These are phyloP conservation scores for Sarocladium strictum DNA, from an alignment of 2,329 filamentous ascomycete genomes.

Conservation along the genomic window DNA sequence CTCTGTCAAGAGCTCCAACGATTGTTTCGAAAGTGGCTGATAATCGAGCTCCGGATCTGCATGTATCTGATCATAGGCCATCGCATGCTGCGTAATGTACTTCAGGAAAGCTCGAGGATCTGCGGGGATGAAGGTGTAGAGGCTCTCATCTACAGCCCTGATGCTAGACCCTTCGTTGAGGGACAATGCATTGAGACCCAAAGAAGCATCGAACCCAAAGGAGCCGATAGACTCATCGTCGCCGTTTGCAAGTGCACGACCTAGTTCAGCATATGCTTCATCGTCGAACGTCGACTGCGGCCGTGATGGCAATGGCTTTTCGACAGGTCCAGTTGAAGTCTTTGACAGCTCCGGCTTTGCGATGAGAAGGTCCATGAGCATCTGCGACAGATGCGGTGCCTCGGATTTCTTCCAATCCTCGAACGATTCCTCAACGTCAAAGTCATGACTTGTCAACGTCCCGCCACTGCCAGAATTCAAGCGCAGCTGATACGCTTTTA, in stretches of 20 bases:
- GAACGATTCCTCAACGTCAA: conserved; percentile 83
- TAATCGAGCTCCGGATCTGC: conserved; percentile 43
- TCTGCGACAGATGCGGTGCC: conserved; percentile 76
- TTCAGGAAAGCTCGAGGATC: conserved; percentile 81
- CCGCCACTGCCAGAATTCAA: conserved; percentile 73
- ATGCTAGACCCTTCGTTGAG: conserved; percentile 49
- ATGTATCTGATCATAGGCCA: conserved; percentile 59
- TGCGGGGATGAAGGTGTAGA: conserved; percentile 84
- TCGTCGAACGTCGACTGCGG: conserved; percentile 44
- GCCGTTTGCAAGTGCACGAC: conserved; percentile 43
- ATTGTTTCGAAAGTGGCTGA: conserved; percentile 65
- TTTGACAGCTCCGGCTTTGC: conserved; percentile 82
- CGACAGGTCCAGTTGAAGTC: conserved; percentile 54
- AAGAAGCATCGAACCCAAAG: conserved; percentile 56
- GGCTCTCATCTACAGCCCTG: conserved; percentile 52
- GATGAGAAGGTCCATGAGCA: conserved; percentile 87
- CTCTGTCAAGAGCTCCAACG: conserved; percentile 77
- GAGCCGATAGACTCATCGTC: conserved; percentile 26
- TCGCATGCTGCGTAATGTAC: conserved; percentile 70
- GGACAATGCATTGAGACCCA: conserved; percentile 62
- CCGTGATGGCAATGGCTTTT: conserved; percentile 50
- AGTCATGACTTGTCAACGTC: conserved; percentile 77
- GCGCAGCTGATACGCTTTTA: conserved; percentile 89
- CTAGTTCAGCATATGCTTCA: conserved; percentile 46
- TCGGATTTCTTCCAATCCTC: conserved; percentile 90